phyloP scores from a whole-genome alignment of 2,329 filamentous ascomycete species.

The Capronia coronata region DNA sequence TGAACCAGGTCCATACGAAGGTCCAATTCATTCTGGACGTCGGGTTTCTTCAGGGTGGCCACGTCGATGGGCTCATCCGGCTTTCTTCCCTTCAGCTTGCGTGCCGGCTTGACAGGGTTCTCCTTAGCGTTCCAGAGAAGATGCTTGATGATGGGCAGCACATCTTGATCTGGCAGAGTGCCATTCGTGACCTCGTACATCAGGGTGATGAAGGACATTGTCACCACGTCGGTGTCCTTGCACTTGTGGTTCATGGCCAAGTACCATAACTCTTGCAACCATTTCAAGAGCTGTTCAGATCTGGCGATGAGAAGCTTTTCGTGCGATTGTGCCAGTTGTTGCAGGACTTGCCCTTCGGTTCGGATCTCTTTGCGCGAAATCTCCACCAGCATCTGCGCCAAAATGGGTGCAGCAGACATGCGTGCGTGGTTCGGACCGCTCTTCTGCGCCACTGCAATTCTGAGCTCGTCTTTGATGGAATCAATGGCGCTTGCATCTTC shows the following conservation, averaged over 20 bases:
- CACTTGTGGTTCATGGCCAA: neutral
- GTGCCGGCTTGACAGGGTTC: neutral
- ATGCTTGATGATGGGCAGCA: constrained; percentile 8
- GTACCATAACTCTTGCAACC: constrained; percentile 14
- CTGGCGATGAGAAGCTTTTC: neutral
- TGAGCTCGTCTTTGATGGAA: neutral
- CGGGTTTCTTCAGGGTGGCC: no score
- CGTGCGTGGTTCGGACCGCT: constrained; percentile 3
- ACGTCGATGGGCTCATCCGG: neutral
- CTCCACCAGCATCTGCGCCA: neutral
- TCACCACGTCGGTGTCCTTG: neutral
- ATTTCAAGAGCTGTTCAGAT: constrained; percentile 1
- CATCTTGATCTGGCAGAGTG: constrained; percentile 1
- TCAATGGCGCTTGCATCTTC: neutral
- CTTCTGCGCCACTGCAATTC: constrained; percentile 3
- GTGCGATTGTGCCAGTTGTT: constrained; percentile 2
- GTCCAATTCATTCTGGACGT: constrained; percentile 8
- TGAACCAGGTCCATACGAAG: constrained; percentile 4
- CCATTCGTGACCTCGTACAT: constrained; percentile 5
- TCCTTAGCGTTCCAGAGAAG: constrained; percentile 12
- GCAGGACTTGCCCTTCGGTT: constrained; percentile 2
- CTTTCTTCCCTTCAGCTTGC: neutral
- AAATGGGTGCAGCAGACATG: constrained; percentile 6
- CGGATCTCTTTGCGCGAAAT: neutral
- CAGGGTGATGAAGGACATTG: constrained; percentile 3